Conservation (phyloP, 805 yeast genomes). For the Hanseniaspora jakobsenii region DNA sequence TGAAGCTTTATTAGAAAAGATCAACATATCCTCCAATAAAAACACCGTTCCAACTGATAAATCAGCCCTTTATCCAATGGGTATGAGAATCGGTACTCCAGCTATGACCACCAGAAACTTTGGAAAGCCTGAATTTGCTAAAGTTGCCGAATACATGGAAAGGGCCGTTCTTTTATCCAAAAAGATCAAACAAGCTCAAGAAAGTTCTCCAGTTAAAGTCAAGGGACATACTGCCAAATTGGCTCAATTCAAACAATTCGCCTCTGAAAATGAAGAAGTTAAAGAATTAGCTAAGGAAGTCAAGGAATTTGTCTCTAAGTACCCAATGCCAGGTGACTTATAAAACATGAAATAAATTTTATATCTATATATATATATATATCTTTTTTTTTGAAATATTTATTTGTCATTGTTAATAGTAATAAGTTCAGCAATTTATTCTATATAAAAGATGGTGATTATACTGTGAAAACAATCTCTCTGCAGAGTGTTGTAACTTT, state of each 20-base stretch:
- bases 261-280: constrained; percentile 51
- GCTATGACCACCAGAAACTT: constrained; percentile 98
- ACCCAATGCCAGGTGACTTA: constrained; percentile 81
- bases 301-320: constrained; percentile 55
- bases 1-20: constrained; percentile 76
- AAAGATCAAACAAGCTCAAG: constrained; percentile 39
- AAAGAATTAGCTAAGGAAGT: constrained; percentile 53
- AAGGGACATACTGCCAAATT: constrained; percentile 36
- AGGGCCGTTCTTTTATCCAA: constrained; percentile 61
- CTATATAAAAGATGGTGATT: too few species aligned
- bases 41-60: constrained; percentile 94
- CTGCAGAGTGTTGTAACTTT: constrained; percentile 45
- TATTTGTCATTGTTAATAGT: too few species aligned
- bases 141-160: constrained; percentile 70
- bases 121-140: constrained; percentile 60
- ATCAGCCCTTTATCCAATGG: constrained; percentile 92
- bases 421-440: too few species aligned
- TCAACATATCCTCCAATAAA: constrained; percentile 90
- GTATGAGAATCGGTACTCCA: constrained; percentile 94
- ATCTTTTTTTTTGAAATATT: too few species aligned
- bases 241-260: constrained; percentile 58
- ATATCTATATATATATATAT: neutral
- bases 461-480: constrained; percentile 28
- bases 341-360: constrained; percentile 15
- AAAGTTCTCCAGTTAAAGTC: constrained; percentile 37